phyloP scores from a whole-genome alignment of 202 grass and related monocot species.

The Alloteropsis angusta region DNA sequence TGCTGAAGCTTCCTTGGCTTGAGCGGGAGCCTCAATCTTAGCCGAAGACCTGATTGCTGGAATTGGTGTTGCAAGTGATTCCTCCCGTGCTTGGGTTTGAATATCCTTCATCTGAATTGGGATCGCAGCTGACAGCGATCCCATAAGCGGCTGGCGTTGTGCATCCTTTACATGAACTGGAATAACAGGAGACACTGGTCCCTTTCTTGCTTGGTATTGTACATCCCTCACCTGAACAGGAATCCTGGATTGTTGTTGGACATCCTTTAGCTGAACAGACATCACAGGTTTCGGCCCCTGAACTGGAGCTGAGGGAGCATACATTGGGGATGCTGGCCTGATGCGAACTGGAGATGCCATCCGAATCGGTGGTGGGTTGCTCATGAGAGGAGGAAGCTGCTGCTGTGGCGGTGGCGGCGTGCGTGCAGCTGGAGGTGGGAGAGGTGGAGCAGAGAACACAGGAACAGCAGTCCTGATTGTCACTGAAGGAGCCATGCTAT shows the following conservation, averaged over 20 bases:
- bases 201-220: constrained; percentile 20
- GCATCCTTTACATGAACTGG: constrained; percentile 63
- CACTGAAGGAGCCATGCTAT: constrained; percentile 83
- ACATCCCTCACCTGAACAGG: constrained; percentile 60
- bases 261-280: constrained; percentile 63
- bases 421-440: constrained; percentile 46
- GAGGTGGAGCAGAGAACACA: constrained; percentile 94
- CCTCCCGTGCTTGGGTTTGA: background rate
- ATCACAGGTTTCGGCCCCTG: constrained; percentile 32
- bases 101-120: constrained; percentile 43
- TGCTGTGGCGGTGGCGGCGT: background rate
- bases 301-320: constrained; percentile 37
- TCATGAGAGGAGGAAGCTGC: constrained; percentile 68
- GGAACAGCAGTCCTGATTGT: constrained; percentile 83
- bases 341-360: constrained; percentile 83
- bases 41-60: background rate
- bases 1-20: constrained; percentile 29
- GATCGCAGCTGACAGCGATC: constrained; percentile 14
- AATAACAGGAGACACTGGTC: constrained; percentile 16
- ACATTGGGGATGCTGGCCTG: constrained; percentile 58
- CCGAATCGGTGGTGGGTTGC: constrained; percentile 38
- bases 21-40: constrained; percentile 33
- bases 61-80: background rate
- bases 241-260: constrained; percentile 19
- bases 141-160: background rate